phyloP scores from a whole-genome alignment of 75 land plant genomes.

The Cupressus sempervirens region DNA sequence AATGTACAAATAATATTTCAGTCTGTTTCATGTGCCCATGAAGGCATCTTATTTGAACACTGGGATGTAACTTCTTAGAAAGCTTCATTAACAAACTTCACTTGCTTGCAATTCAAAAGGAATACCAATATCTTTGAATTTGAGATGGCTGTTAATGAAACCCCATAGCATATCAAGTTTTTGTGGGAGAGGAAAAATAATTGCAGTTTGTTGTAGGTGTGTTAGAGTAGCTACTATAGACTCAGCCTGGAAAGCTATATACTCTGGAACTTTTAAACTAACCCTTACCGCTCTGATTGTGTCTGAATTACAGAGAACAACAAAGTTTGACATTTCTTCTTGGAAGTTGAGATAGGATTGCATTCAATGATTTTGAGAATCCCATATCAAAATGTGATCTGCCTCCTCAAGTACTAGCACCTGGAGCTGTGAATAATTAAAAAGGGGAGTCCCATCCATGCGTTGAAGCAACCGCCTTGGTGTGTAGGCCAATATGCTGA shows the following conservation, averaged over 20 bases:
- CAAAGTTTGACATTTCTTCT: conserved; percentile 76
- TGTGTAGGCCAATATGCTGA: conserved; percentile 92
- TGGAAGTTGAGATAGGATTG: conserved; percentile 83
- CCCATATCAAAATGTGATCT: conserved; percentile 91
- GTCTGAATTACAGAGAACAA: conserved; percentile 98
- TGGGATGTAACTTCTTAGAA: conserved; percentile 88
- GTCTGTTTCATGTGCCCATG: conserved; percentile 93
- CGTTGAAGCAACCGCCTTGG: conserved; percentile 97
- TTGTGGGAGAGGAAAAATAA: conserved; percentile 79
- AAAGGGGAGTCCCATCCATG: conserved; percentile 96
- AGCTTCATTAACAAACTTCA: no score
- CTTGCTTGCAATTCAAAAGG: conserved; percentile 92
- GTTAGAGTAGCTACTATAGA: conserved; percentile 79
- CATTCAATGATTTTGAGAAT: conserved; percentile 74
- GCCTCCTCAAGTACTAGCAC: conserved; percentile 99
- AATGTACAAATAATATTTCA: conserved; percentile 61
- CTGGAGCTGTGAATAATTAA: conserved; percentile 93
- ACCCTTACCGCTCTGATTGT: conserved; percentile 76
- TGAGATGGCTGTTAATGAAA: conserved; percentile 82
- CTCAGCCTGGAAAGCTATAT: conserved; percentile 90
- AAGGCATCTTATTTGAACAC: conserved; percentile 76
- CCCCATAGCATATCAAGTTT: conserved; percentile 96
- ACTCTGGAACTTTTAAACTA: conserved; percentile 92
- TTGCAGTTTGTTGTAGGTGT: conserved; percentile 84
- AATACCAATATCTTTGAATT: conserved; percentile 87